Evolutionary conservation across 2,329 filamentous ascomycete genomes (phyloP).

Genomic region (Coniella lustricola): DNA sequence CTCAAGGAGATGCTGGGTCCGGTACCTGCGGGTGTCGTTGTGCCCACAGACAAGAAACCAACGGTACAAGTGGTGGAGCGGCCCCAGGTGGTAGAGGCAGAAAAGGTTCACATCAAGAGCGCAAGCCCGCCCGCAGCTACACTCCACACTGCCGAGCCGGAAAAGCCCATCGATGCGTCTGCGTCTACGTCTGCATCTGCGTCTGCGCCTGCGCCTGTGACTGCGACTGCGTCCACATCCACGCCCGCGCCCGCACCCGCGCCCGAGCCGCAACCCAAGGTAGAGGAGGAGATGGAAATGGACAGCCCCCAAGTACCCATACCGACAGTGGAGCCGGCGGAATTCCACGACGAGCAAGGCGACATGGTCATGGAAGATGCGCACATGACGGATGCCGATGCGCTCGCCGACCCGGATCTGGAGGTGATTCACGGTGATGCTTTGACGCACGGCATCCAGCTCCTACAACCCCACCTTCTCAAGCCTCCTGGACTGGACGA

Average conservation of each 20-base stretch:
- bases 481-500: conserved; percentile 17
- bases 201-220: neutral
- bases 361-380: conserved; percentile 33
- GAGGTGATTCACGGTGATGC: conserved; percentile 17
- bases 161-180: neutral
- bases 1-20: conserved; percentile 37
- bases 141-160: conserved; percentile 16
- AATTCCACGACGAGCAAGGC: conserved; percentile 18
- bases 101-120: conserved; percentile 6
- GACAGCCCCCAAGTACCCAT: conserved; percentile 25
- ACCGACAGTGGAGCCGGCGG: conserved; percentile 19
- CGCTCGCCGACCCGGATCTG: conserved; percentile 2
- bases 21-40: conserved; percentile 28
- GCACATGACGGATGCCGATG: conserved; percentile 10
- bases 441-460: neutral
- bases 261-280: conserved; percentile 28
- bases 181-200: neutral
- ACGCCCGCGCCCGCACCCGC: neutral
- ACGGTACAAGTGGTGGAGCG: conserved; percentile 18
- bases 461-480: conserved; percentile 10
- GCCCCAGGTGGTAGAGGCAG: conserved; percentile 20
- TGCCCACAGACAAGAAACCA: conserved; percentile 16
- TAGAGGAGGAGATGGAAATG: conserved; percentile 37
- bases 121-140: neutral
- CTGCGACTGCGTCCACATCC: conserved; percentile 15